Conservation (phyloP, 192 early-diverging fungal species). For the Backusella australiensis region DNA sequence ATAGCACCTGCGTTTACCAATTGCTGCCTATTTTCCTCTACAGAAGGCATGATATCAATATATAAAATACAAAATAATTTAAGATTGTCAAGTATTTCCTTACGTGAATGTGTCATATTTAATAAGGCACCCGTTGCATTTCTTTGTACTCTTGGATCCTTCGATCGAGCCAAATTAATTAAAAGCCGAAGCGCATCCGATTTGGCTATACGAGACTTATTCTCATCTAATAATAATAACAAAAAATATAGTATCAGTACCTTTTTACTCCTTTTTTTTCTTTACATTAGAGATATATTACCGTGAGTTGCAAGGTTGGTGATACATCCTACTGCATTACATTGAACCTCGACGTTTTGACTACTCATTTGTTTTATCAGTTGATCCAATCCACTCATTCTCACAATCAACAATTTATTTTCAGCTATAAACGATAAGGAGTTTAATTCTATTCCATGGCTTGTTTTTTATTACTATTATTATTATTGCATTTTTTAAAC, state of each 20-base stretch:
- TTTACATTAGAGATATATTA: slow-evolving; percentile 28
- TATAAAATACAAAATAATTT: background rate
- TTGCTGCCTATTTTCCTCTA: slow-evolving; percentile 75
- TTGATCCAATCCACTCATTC: slow-evolving; percentile 77
- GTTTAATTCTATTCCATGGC: background rate
- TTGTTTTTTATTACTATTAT: background rate
- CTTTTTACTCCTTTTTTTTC: background rate
- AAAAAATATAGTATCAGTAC: background rate
- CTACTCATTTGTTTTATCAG: slow-evolving; percentile 84
- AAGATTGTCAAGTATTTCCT: background rate
- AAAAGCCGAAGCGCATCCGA: slow-evolving; percentile 76
- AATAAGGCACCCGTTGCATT: slow-evolving; percentile 91
- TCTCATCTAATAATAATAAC: slow-evolving; percentile 59
- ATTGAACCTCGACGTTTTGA: slow-evolving; percentile 85
- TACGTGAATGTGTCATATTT: slow-evolving; percentile 89
- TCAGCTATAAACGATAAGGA: slow-evolving; percentile 49
- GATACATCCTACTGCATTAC: slow-evolving; percentile 92
- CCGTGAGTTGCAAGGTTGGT: slow-evolving; percentile 87
- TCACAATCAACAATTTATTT: slow-evolving; percentile 83
- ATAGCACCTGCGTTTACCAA: slow-evolving; percentile 84
- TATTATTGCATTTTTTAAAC: background rate
- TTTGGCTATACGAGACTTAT: slow-evolving; percentile 85
- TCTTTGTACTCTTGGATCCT: slow-evolving; percentile 82
- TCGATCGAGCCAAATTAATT: slow-evolving; percentile 71
- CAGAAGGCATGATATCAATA: background rate